Evolutionary conservation across 1,139 yeast genomes (phyloP).

Genomic region (Pneumocystis sp.): DNA sequence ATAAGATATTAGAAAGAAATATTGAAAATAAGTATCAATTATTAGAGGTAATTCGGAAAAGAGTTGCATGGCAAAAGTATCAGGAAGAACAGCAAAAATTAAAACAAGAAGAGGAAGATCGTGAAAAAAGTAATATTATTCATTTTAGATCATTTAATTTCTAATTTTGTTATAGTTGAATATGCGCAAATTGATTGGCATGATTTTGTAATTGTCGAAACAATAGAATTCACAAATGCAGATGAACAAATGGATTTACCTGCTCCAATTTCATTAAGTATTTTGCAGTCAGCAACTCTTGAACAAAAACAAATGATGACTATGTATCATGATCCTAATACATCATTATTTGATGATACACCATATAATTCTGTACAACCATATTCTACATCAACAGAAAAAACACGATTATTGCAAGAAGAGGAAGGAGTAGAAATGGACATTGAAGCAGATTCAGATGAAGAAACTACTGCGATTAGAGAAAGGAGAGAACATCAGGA

Average conservation of each 20-base stretch:
- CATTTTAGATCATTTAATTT: not conserved
- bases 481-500: constrained; percentile 13
- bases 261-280: constrained; percentile 44
- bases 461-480: constrained; percentile 11
- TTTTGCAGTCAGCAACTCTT: constrained; percentile 47
- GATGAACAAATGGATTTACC: constrained; percentile 51
- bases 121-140: constrained; percentile 23
- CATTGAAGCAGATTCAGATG: constrained; percentile 6
- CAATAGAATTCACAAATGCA: constrained; percentile 48
- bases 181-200: constrained; percentile 83
- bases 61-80: constrained; percentile 44
- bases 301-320: constrained; percentile 29
- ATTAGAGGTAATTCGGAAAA: constrained; percentile 35
- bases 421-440: constrained; percentile 5
- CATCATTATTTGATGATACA: constrained; percentile 26
- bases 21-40: constrained; percentile 24
- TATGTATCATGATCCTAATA: constrained; percentile 12
- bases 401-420: constrained; percentile 12
- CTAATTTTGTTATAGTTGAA: constrained; percentile 22
- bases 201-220: constrained; percentile 57
- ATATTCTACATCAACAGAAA: constrained; percentile 16
- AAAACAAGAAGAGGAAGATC: constrained; percentile 24
- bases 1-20: constrained; percentile 17
- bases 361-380: constrained; percentile 13
- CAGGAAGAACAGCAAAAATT: constrained; percentile 25